Evolutionary conservation across 371 early-diverging fungal genomes (phyloP).

Genomic region (Chytridium lagenaria): DNA sequence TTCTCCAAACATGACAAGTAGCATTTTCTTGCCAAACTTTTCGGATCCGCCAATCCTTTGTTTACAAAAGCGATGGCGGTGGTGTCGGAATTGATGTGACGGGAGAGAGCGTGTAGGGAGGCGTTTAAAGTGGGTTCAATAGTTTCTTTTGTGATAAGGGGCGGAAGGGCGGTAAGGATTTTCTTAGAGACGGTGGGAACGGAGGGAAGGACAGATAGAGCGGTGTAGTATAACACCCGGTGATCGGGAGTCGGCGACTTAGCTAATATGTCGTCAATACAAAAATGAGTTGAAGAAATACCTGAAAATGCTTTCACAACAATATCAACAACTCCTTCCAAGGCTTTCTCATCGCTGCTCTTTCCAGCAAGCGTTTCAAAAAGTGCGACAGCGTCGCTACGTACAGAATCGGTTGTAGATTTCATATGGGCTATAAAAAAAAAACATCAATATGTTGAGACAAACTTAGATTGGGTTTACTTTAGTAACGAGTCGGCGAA

Average conservation of each 20-base stretch:
- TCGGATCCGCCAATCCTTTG: conserved; percentile 65
- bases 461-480: too few species aligned
- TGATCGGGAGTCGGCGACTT: conserved; percentile 66
- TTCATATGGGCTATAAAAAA: conserved; percentile 54
- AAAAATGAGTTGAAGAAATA: conserved; percentile 29
- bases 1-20: conserved; percentile 37
- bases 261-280: conserved; percentile 46
- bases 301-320: conserved; percentile 62
- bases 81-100: conserved; percentile 56
- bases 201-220: conserved; percentile 59
- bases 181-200: conserved; percentile 66
- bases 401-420: conserved; percentile 68
- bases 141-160: conserved; percentile 77
- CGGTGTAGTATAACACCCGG: conserved; percentile 64
- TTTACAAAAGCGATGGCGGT: conserved; percentile 55
- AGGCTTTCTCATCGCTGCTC: conserved; percentile 57
- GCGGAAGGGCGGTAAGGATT: conserved; percentile 65
- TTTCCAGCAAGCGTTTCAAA: conserved; percentile 62
- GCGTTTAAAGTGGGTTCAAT: conserved; percentile 72
- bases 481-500: conserved; percentile 70
- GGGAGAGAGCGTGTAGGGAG: conserved; percentile 67
- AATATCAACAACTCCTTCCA: conserved; percentile 66
- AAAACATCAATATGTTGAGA: conserved; percentile 29
- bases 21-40: conserved; percentile 63
- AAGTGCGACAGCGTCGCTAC: conserved; percentile 61